Percentiles rank a stretch among this genome's conserved stretches.
Conservation (phyloP, 2,329 filamentous ascomycete species). For the Mycosphaerella arachidis region DNA sequence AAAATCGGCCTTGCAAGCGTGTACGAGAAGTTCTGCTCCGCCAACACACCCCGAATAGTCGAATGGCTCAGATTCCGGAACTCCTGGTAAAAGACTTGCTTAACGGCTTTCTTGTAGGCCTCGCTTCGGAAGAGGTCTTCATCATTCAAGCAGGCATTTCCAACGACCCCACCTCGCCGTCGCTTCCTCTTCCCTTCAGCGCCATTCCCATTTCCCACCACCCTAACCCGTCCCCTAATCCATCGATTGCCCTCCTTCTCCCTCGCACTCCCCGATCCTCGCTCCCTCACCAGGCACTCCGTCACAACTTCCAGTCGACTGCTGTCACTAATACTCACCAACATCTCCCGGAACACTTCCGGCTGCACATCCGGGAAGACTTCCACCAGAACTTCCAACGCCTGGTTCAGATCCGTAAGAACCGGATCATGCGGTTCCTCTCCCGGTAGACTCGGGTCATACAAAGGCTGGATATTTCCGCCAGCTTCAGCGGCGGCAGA, state of each 20-base stretch:
- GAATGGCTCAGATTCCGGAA: conserved; percentile 71
- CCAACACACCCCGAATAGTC: conserved; percentile 71
- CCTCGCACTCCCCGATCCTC: conserved; percentile 33
- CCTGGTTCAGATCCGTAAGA: conserved; percentile 64
- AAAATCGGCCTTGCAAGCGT: conserved; percentile 66
- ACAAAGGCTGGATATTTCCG: conserved; percentile 27
- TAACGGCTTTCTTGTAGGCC: conserved; percentile 65
- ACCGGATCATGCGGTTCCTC: conserved; percentile 42
- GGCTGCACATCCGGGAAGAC: conserved; percentile 78
- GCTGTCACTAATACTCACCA: conserved; percentile 68
- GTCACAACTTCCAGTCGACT: conserved; percentile 73
- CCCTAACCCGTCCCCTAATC: conserved; percentile 34
- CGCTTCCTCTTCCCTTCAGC: not conserved
- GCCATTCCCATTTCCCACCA: not conserved
- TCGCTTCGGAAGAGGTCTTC: conserved; percentile 64
- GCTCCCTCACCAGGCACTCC: conserved; percentile 68
- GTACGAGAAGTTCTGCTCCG: conserved; percentile 76
- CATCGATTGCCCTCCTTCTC: conserved; percentile 67
- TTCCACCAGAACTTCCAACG: conserved; percentile 63
- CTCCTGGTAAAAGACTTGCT: conserved; percentile 64
- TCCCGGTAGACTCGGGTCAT: conserved; percentile 21
- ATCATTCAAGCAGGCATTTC: conserved; percentile 41
- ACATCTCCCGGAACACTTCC: conserved; percentile 78
- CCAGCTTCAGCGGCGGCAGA: conserved; percentile 20
- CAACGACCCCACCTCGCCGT: not conserved